Conservation (phyloP, 345 rosid species). For the Camelina neglecta region DNA sequence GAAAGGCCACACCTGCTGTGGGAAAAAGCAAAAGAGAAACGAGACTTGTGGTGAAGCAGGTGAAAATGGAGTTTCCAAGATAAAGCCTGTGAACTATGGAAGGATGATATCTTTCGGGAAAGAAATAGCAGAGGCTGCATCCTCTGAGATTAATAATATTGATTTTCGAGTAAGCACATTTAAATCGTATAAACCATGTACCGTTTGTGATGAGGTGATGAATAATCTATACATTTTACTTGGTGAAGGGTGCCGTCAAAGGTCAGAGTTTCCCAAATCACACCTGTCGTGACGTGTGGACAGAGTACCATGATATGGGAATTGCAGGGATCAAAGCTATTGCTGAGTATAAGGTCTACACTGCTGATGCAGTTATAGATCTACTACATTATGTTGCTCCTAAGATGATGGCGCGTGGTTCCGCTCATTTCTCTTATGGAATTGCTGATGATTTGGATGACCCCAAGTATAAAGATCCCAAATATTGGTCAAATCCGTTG, state of each 20-base stretch:
- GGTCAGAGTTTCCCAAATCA: slow-evolving; percentile 68
- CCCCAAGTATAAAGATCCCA: slow-evolving; percentile 75
- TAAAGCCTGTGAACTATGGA: slow-evolving; percentile 64
- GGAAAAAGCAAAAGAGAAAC: slow-evolving; percentile 53
- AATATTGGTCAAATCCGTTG: slow-evolving; percentile 95
- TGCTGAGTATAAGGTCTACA: slow-evolving; percentile 79
- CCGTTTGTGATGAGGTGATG: slow-evolving; percentile 8
- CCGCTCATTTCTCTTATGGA: slow-evolving; percentile 87
- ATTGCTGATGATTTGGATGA: slow-evolving; percentile 94
- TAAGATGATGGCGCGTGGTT: slow-evolving; percentile 89
- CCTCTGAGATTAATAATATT: slow-evolving; percentile 69
- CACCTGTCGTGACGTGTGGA: slow-evolving; percentile 86
- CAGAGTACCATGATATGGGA: slow-evolving; percentile 97
- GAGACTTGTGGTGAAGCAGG: slow-evolving; percentile 48
- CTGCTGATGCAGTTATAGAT: slow-evolving; percentile 70
- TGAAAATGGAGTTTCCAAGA: slow-evolving; percentile 47
- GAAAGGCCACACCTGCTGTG: slow-evolving; percentile 56
- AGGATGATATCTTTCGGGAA: slow-evolving; percentile 89
- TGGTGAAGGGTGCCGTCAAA: slow-evolving; percentile 79
- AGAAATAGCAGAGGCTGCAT: slow-evolving; percentile 70
- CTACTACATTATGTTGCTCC: slow-evolving; percentile 89
- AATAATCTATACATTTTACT: slow-evolving; percentile 11
- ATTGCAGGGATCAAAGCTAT: slow-evolving; percentile 79
- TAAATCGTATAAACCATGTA: slow-evolving; percentile 8
- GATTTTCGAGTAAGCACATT: slow-evolving; percentile 76